Percentiles rank a stretch among this genome's conserved stretches.
These are phyloP conservation scores for Plasmodium gonderi DNA, from an alignment of 169 alveolate genomes.

Conservation along the genomic window DNA sequence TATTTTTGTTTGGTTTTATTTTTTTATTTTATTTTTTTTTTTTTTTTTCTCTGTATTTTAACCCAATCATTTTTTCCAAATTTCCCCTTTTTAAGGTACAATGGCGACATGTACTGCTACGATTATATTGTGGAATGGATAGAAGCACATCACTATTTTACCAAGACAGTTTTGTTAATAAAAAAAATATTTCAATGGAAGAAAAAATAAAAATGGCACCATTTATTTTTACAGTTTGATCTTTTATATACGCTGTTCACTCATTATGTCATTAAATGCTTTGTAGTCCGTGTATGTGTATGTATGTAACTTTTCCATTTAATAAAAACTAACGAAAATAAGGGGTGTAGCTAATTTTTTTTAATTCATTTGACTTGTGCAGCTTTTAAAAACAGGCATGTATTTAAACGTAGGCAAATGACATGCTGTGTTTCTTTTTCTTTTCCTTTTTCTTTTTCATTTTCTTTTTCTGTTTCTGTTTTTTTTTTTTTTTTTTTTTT, in stretches of 20 bases:
- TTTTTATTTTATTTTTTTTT: background rate
- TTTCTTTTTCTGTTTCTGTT: background rate
- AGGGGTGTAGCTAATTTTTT: background rate
- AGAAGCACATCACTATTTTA: conserved; percentile 59
- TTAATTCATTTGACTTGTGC: background rate
- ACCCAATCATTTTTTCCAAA: too few species aligned
- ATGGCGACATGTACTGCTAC: conserved; percentile 73
- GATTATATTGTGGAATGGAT: conserved; percentile 72
- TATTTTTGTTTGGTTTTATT: background rate
- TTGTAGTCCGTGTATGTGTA: background rate
- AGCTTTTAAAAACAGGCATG: background rate
- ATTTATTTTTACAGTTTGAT: background rate
- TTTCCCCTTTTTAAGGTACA: conserved; percentile 7
- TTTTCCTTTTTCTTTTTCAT: background rate
- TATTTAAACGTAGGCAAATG: background rate
- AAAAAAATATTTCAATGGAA: conserved; percentile 23
- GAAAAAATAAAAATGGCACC: background rate
- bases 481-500: conserved; percentile 4
- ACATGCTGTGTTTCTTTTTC: background rate
- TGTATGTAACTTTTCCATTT: background rate
- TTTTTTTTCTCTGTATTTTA: background rate
- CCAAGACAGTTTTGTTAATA: conserved; percentile 9
- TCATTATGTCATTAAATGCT: background rate
- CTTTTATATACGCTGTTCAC: background rate
- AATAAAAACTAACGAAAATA: background rate